Evolutionary conservation across 177 flowering plant species (phyloP).

Genomic region (Tripterygium wilfordii): DNA sequence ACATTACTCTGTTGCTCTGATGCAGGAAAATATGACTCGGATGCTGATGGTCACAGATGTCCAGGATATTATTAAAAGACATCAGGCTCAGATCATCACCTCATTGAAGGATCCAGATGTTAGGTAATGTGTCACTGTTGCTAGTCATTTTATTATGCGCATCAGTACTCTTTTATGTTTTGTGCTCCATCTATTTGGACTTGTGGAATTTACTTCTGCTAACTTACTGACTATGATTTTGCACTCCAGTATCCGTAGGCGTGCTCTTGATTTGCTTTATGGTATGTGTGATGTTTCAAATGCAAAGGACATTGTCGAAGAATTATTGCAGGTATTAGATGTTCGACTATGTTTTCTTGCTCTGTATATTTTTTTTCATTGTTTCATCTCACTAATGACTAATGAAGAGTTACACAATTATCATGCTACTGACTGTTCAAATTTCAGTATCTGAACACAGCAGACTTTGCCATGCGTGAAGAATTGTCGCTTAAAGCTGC

Average conservation of each 20-base stretch:
- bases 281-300: constrained; percentile 99
- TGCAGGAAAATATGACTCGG: constrained; percentile 98
- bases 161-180: background rate
- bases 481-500: constrained; percentile 98
- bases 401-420: no score
- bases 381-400: no score
- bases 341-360: background rate
- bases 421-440: no score
- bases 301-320: constrained; percentile 99
- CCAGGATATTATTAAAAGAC: constrained; percentile 93
- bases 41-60: constrained; percentile 99
- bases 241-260: constrained; percentile 91
- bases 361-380: no score
- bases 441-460: constrained; percentile 88
- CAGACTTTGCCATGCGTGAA: constrained; percentile 99
- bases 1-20: constrained; percentile 10
- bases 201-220: background rate
- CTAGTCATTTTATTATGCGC: no score
- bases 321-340: constrained; percentile 76
- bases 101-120: constrained; percentile 99
- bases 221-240: no score
- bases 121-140: no score
- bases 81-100: constrained; percentile 95
- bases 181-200: no score
- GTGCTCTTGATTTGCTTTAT: constrained; percentile 98